phyloP scores from a whole-genome alignment of 176 grass and related monocot genomes.

The Oropetium thomaeum region DNA sequence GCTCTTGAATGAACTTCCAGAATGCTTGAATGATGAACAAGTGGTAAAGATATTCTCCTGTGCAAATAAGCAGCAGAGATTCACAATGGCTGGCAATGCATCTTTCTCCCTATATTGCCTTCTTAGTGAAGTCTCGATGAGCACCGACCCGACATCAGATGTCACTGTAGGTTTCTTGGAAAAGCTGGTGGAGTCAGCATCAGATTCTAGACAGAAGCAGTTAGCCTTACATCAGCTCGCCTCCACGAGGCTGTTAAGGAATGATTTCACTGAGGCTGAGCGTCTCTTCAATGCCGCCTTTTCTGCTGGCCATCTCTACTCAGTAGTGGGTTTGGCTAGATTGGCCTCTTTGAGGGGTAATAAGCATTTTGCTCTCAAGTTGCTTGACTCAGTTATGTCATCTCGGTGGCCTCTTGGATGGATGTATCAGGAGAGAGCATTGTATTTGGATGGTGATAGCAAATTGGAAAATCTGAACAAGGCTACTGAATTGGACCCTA shows the following conservation, averaged over 20 bases:
- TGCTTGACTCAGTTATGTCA: slow-evolving; percentile 83
- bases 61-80: slow-evolving; percentile 66
- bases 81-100: slow-evolving; percentile 71
- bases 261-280: slow-evolving; percentile 78
- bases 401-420: slow-evolving; percentile 85
- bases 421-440: slow-evolving; percentile 95
- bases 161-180: slow-evolving; percentile 69
- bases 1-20: slow-evolving; percentile 77
- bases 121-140: slow-evolving; percentile 87
- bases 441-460: slow-evolving; percentile 77
- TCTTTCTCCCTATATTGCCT: slow-evolving; percentile 93
- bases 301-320: slow-evolving; percentile 84
- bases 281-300: slow-evolving; percentile 73
- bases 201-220: slow-evolving; percentile 74
- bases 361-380: slow-evolving; percentile 86
- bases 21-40: slow-evolving; percentile 84
- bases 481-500: slow-evolving; percentile 88
- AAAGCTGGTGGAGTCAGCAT: slow-evolving; percentile 81
- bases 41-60: slow-evolving; percentile 73
- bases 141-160: slow-evolving; percentile 57
- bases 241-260: slow-evolving; percentile 62
- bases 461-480: slow-evolving; percentile 88
- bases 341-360: slow-evolving; percentile 65
- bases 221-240: slow-evolving; percentile 79
- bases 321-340: slow-evolving; percentile 77